Evolutionary conservation across 179 eudicot species (phyloP), one percentile per base, ranked within the genome.

Genomic region (Vitellaria paradoxa): DNA sequence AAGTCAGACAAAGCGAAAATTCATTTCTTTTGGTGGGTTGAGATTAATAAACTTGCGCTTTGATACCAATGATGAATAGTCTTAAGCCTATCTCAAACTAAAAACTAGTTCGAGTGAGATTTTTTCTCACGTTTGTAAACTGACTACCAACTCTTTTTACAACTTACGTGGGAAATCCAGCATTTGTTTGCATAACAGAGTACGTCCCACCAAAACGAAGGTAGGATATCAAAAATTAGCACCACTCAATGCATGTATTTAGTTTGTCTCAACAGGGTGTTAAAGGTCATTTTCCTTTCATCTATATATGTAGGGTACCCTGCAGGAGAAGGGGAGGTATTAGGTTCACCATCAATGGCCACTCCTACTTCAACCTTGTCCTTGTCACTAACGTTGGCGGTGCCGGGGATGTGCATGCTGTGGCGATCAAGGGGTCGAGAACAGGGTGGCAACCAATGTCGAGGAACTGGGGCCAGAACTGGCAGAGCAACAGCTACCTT

Each of bases 401-500:
- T 14, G 86, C 92, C 5, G 92, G 92, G 5, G 92, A 89, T 37
- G 87, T 87, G 0, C 85, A 81, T 56, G 61, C 86, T 6, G 82
- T 89, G 10, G 72, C 57, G 68, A 87, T 89, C 45, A 89, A 87
- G 79, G 92, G 92, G 0, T 87, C 92, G 65, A 85, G 86, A 73
- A 82, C 87, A 5, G 56, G 57, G 0, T 85, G 92, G 92, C 88
- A 83, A 68, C 46, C 82, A 46, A 87, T 87, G 90, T 87, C 87
- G 15, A 84, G 90, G 69, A 88, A 89, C 26, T 89, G 92, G 90
- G 92, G 92, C 0, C 92, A 87, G 50, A 89, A 87, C 49, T 87
- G 92, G 92, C 90, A 87, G 76, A 87, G 86, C 82, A 87, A 87
- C 79, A 61, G 79, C 30, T 78, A 83, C 73, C 86, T 89, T 9